phyloP scores from a whole-genome alignment of 768 basidiomycete species.

The Guyanaporus albipodus region DNA sequence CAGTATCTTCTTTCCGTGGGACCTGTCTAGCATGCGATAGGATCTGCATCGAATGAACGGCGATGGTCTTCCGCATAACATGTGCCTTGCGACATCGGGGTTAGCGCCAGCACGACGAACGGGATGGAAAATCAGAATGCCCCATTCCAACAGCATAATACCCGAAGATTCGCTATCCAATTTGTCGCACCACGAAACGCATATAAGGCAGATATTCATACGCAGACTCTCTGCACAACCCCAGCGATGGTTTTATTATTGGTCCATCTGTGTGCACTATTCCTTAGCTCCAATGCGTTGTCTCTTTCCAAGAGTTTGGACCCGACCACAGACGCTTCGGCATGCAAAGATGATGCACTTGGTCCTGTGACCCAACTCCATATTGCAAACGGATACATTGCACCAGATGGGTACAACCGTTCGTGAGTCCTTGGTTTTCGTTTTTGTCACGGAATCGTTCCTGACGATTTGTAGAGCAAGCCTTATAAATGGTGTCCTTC shows the following conservation, averaged over 20 bases:
- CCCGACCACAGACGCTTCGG: background rate
- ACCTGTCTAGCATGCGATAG: no score
- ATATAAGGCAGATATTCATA: no score
- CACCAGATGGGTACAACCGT: conserved; percentile 5
- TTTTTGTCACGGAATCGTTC: no score
- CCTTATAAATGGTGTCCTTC: conserved; percentile 21
- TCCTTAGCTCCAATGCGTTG: background rate
- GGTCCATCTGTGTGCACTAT: conserved; percentile 1
- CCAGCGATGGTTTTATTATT: background rate
- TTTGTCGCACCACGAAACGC: no score
- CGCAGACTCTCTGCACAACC: background rate
- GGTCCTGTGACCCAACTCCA: background rate
- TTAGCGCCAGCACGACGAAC: no score
- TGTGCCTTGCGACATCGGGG: no score
- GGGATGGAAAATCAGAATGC: no score
- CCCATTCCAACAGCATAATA: no score
- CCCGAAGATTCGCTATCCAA: no score
- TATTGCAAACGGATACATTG: background rate
- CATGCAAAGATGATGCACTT: background rate
- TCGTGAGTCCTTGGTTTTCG: background rate
- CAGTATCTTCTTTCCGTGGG: no score
- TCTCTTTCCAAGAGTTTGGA: background rate
- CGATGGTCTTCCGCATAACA: no score
- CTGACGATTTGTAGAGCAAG: background rate
- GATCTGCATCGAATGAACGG: no score